Evolutionary conservation across 2,329 filamentous ascomycete genomes (phyloP).

Genomic region (Penicillium thymicola): DNA sequence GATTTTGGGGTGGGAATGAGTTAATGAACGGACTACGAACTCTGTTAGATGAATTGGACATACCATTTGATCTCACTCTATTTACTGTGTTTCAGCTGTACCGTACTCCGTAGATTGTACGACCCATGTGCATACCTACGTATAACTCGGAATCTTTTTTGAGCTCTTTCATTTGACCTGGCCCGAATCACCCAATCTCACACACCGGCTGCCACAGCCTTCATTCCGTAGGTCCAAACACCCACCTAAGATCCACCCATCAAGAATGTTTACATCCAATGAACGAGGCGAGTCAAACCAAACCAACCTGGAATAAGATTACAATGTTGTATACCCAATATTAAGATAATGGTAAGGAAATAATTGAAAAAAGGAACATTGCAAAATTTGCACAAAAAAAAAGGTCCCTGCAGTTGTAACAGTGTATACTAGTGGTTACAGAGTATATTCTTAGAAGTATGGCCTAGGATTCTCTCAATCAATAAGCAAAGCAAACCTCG

Average conservation of each 20-base stretch:
- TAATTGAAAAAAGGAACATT: neutral
- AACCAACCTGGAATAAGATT: slow-evolving; percentile 2
- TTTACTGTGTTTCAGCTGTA: neutral
- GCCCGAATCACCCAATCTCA: neutral
- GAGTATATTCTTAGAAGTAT: neutral
- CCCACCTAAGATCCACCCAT: slow-evolving; percentile 9
- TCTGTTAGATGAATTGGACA: slow-evolving; percentile 18
- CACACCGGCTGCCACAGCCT: slow-evolving; percentile 3
- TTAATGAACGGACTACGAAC: slow-evolving; percentile 14
- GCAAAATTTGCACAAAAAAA: neutral
- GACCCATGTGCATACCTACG: neutral
- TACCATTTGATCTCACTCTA: slow-evolving; percentile 7
- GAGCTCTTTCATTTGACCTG: neutral
- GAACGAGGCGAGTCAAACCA: neutral
- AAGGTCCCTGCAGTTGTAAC: neutral
- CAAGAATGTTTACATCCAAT: slow-evolving; percentile 1
- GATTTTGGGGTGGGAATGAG: slow-evolving; percentile 10
- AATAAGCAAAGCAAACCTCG: neutral
- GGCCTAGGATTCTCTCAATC: neutral
- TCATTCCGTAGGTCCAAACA: neutral
- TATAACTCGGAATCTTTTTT: neutral
- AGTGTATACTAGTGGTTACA: neutral
- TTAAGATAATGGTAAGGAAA: neutral
- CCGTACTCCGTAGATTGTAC: neutral
- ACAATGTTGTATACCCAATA: neutral